Evolutionary conservation across 177 flowering plant genomes (phyloP).

Genomic region (Telopea speciosissima): DNA sequence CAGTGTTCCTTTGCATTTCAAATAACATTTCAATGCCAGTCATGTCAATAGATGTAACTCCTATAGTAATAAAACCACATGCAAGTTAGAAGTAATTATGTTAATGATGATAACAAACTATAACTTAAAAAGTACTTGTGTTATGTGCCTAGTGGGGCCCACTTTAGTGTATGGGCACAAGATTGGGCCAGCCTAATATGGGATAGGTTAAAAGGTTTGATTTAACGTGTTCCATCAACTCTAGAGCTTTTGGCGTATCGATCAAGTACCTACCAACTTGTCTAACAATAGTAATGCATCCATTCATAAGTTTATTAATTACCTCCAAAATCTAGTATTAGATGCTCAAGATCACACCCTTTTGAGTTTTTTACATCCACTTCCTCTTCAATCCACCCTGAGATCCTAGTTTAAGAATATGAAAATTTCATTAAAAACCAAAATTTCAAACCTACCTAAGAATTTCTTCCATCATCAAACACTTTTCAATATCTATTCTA

Average conservation of each 20-base stretch:
- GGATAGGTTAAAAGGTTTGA: too few species aligned
- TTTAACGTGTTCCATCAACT: too few species aligned
- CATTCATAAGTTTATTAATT: conserved; percentile 21
- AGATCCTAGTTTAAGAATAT: conserved; percentile 33
- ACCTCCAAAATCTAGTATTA: conserved; percentile 74
- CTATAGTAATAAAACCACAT: conserved; percentile 23
- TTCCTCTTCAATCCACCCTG: conserved; percentile 59
- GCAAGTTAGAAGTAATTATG: neutral
- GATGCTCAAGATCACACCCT: conserved; percentile 31
- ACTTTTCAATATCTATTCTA: neutral
- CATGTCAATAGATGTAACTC: conserved; percentile 66
- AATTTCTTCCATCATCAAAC: neutral
- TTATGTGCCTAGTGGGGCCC: too few species aligned
- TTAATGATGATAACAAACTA: neutral
- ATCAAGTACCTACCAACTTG: too few species aligned
- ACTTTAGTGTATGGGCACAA: too few species aligned
- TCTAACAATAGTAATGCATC: neutral
- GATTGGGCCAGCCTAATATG: too few species aligned
- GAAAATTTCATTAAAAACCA: neutral
- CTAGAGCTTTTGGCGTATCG: too few species aligned
- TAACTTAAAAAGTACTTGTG: too few species aligned
- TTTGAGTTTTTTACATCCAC: conserved; percentile 10
- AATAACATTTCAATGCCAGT: conserved; percentile 59
- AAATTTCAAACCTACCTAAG: neutral
- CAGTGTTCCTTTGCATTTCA: conserved; percentile 40